Base-by-base conservation (phyloP, 768 basidiomycete species). In the Tricholoma furcatifolium region DNA sequence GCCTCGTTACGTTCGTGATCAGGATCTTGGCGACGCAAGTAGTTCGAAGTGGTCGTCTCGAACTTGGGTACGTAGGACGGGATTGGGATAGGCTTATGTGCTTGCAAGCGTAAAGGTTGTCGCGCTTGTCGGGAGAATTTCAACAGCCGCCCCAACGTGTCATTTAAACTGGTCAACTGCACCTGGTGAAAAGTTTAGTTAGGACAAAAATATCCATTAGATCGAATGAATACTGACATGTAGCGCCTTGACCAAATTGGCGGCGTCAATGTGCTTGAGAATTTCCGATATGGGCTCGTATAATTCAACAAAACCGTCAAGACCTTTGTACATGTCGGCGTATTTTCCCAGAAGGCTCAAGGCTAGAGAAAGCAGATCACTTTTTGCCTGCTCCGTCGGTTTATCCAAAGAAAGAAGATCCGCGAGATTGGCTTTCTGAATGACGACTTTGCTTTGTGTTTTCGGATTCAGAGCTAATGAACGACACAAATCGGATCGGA, bases 41-140 rank as follows among this genome's bases (percentile, higher is more conserved):
- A 91, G 39, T 82, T 86, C 6, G 91, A 92, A 0, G 81, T 81
- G 2, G 78, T 76, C 9, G 76, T 70, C 62, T 95, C 94, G 70
- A 99, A 99, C 67, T 94, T 96, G 63, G 97, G 97, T 21, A 93
- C 79, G 69, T 92, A 94, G 0, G 93, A 82, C 4, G 93, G 83
- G 60, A 99, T 98, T 4, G 97, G 93, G 42, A 98, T 96, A 0
- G 94, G 91, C 67, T 95, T 97, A 75, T 98, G 96, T 2, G 88
- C 79, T 74, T 99, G 97, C 18, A 98, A 79, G 2, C 69, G 73
- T 24, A 99, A 83, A 1, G 97, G 93, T 47, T 74, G 79, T 34
- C 97, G 88, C 0, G 82, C 75, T 69, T 87, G 81, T 10, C 67
- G 73, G 0, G 91, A 74, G 62, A 95, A 91, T 60, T 84, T 87